Evolutionary conservation across 306 rosid genomes (phyloP).

Genomic region (Dalbergia cochinchinensis): DNA sequence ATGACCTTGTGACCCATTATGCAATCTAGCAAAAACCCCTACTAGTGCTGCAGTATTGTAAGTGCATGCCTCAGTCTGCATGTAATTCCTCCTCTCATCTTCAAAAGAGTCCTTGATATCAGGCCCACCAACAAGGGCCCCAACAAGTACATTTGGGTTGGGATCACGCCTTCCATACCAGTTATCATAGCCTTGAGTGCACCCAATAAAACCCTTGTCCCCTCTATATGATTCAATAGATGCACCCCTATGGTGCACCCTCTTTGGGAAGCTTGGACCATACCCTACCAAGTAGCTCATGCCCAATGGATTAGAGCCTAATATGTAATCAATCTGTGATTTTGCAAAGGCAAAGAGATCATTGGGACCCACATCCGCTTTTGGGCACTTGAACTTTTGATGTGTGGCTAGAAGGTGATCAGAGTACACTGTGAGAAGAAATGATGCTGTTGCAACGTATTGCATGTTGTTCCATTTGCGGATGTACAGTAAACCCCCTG

Average conservation of each 20-base stretch:
- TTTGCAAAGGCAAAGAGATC: slow-evolving; percentile 64
- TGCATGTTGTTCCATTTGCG: slow-evolving; percentile 95
- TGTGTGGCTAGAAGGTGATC: slow-evolving; percentile 58
- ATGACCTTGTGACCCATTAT: slow-evolving; percentile 30
- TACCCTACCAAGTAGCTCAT: slow-evolving; percentile 76
- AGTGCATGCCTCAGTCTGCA: slow-evolving; percentile 88
- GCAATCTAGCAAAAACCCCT: slow-evolving; percentile 76
- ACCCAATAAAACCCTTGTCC: slow-evolving; percentile 72
- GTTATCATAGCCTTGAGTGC: slow-evolving; percentile 76
- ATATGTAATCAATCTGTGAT: slow-evolving; percentile 80
- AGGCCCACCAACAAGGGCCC: slow-evolving; percentile 92
- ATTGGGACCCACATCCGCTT: slow-evolving; percentile 45
- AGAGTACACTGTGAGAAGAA: slow-evolving; percentile 69
- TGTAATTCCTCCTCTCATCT: slow-evolving; percentile 70
- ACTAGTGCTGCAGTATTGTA: slow-evolving; percentile 79
- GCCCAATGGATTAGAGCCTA: slow-evolving; percentile 80
- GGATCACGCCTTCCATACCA: slow-evolving; percentile 64
- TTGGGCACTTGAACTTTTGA: slow-evolving; percentile 60
- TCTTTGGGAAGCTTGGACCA: slow-evolving; percentile 60
- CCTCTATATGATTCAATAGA: slow-evolving; percentile 65
- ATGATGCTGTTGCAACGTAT: slow-evolving; percentile 71
- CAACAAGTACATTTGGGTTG: slow-evolving; percentile 69
- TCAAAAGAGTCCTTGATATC: slow-evolving; percentile 59
- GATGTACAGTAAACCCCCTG: slow-evolving; percentile 74
- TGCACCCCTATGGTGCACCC: slow-evolving; percentile 91